Evolutionary conservation across 306 rosid genomes (phyloP).

Genomic region (Inga laurina): DNA sequence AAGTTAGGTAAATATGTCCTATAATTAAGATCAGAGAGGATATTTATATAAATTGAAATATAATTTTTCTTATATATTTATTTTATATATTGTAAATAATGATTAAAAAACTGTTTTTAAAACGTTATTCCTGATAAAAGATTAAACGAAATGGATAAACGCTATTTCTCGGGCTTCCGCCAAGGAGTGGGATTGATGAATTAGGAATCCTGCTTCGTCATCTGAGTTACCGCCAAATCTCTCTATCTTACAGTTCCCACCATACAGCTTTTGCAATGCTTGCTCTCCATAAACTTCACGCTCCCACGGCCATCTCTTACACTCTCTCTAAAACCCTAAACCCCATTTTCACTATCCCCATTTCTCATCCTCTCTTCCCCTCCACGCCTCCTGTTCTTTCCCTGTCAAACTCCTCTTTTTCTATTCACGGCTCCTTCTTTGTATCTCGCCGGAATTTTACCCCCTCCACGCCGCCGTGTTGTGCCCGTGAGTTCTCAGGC

Average conservation of each 20-base stretch:
- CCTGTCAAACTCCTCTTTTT: not conserved
- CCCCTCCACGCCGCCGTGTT: constrained; percentile 11
- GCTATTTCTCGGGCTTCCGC: too few species aligned
- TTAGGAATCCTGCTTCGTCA: not conserved
- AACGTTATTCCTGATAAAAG: too few species aligned
- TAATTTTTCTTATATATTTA: too few species aligned
- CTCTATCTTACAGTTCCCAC: not conserved
- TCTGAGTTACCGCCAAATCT: constrained; percentile 38
- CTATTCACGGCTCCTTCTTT: not conserved
- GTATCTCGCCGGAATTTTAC: constrained; percentile 38
- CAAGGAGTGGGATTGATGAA: not conserved
- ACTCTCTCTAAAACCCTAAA: constrained; percentile 41
- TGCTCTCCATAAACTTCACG: constrained; percentile 30
- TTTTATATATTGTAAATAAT: too few species aligned
- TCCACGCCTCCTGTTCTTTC: constrained; percentile 1
- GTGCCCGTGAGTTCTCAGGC: constrained; percentile 30
- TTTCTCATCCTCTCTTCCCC: constrained; percentile 26
- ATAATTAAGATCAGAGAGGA: too few species aligned
- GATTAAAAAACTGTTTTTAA: too few species aligned
- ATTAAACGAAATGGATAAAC: too few species aligned
- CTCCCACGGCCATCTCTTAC: constrained; percentile 29
- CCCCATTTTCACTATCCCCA: constrained; percentile 28
- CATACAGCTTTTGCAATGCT: constrained; percentile 40
- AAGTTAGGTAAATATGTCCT: too few species aligned
- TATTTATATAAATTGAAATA: too few species aligned